Evolutionary conservation across 192 early-diverging fungal genomes (phyloP).

Genomic region (Backusella westeae): DNA sequence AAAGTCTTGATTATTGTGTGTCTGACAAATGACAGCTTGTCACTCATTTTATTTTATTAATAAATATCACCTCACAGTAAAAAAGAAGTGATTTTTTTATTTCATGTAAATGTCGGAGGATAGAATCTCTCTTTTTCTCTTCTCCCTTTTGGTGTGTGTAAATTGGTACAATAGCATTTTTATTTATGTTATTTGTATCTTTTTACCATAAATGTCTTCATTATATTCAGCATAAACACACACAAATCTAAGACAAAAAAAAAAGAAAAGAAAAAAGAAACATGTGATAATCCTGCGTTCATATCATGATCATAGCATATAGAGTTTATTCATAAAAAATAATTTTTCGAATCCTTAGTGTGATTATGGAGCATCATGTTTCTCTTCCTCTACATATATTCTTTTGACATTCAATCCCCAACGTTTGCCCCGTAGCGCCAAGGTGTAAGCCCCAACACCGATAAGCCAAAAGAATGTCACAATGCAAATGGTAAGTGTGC

Average conservation of each 20-base stretch:
- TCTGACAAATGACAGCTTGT: conserved; percentile 9
- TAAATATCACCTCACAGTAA: not conserved
- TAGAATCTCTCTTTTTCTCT: not conserved
- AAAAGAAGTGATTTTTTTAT: not conserved
- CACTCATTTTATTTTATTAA: not conserved
- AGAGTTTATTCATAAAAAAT: not conserved
- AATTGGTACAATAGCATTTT: not conserved
- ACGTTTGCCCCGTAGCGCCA: not conserved
- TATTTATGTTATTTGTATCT: conserved; percentile 1
- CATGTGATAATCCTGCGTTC: not conserved
- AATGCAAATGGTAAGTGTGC: not conserved
- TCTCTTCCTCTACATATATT: not conserved
- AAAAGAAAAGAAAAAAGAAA: not conserved
- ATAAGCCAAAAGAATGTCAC: not conserved
- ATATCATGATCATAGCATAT: not conserved
- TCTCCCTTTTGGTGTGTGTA: not conserved
- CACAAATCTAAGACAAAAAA: not conserved
- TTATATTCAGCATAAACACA: not conserved
- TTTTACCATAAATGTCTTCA: not conserved
- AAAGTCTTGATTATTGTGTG: not conserved
- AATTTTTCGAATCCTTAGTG: not conserved
- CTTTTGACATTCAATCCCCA: not conserved
- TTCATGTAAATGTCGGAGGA: not conserved
- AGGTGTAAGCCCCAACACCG: not conserved
- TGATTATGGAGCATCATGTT: not conserved